Base-by-base conservation (phyloP, 805 yeast species). In the Ogataea populi-albae region DNA sequence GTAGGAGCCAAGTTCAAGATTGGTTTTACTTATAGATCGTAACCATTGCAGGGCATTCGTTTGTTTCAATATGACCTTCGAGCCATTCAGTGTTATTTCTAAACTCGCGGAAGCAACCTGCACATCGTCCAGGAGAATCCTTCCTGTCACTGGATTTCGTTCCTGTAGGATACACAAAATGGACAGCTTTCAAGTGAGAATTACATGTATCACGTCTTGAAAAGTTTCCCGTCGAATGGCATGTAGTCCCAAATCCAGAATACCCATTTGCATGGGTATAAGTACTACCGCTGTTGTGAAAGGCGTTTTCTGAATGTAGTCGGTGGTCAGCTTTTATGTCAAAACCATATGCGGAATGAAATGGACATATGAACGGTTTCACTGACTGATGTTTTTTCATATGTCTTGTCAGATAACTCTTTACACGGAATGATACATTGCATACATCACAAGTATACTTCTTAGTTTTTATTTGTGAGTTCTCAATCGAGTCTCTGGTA, bases 191-290 rank as follows among this genome's bases (percentile, higher is more conserved):
- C 34, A 75, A 62, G 52, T 75, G 81, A 2, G 77, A 75, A 47
- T 74, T 73, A 53, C 71, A 73, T 5, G 81, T 75, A 50, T 75
- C 81, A 48, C 80, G 63, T 49, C 81, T 62, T 5, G 80, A 72
- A 47, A 75, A 75, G 4, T 77, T 78, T 5, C 81, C 81, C 16
- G 68, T 71, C 14, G 77, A 72, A 49, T 75, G 81, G 43, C 81
- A 75, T 42, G 67, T 64, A 34, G 64, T 51, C 2, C 61, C 61
- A 11, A 30, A 12, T 11, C 20, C 23, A 16, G 11, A 23, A 11
- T 32, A n/a, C 7, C 19, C 30, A 11, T 23, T 23, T n/a, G n/a
- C n/a, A n/a, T n/a, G n/a, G n/a, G n/a, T n/a, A n/a, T n/a, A n/a
- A n/a, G n/a, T n/a, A n/a, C n/a, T n/a, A n/a, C n/a, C n/a, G n/a